Evolutionary conservation across 1,284 basidiomycete species (phyloP).

Genomic region (Ceratorhiza oryzae-sativae): DNA sequence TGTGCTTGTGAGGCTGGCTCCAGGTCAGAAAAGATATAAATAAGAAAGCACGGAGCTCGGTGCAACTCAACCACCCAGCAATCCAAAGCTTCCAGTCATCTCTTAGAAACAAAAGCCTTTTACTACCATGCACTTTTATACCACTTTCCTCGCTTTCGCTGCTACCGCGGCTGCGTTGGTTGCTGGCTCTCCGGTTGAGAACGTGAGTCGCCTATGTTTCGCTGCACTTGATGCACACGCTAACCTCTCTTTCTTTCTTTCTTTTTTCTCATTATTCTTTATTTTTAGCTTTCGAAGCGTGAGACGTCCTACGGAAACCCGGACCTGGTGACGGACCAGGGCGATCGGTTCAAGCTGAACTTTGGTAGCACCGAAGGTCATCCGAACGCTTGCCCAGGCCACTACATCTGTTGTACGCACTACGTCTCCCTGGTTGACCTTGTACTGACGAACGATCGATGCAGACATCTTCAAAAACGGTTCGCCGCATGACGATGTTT

Average conservation of each 20-base stretch:
- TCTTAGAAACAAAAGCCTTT: too few relatives aligned
- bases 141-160: background rate
- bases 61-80: too few relatives aligned
- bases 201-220: background rate
- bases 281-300: conserved; percentile 25
- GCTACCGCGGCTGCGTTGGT: conserved; percentile 15
- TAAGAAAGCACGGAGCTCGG: too few relatives aligned
- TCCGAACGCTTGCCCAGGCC: conserved; percentile 31
- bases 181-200: conserved; percentile 16
- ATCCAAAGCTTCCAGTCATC: too few relatives aligned
- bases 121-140: conserved; percentile 5
- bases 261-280: too few relatives aligned
- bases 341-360: conserved; percentile 34
- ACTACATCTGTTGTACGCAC: conserved; percentile 38
- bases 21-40: too few relatives aligned
- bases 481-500: conserved; percentile 7
- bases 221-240: background rate
- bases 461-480: conserved; percentile 24
- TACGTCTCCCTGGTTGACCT: background rate
- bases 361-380: conserved; percentile 34
- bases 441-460: background rate
- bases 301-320: conserved; percentile 29
- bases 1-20: too few relatives aligned
- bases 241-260: background rate
- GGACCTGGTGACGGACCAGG: conserved; percentile 34